These are phyloP conservation scores for Geotrichum reessii DNA, from an alignment of 1,139 yeast species.

Conservation along the genomic window DNA sequence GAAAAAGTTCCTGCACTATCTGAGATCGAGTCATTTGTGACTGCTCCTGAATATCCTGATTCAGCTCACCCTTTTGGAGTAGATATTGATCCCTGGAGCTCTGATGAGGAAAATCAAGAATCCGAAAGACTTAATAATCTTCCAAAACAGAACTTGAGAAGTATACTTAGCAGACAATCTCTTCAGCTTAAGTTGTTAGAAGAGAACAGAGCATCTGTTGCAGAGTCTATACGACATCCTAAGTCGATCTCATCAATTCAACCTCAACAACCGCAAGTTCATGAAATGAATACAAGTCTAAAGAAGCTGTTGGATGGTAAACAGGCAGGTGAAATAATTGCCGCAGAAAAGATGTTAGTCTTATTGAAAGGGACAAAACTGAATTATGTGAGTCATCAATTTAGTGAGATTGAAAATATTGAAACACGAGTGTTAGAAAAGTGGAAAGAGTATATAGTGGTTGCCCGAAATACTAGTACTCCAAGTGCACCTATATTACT, in stretches of 20 bases:
- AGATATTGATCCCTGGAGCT: neutral
- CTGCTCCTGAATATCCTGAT: constrained; percentile 6
- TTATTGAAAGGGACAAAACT: constrained; percentile 44
- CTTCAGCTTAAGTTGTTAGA: constrained; percentile 4
- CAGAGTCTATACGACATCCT: neutral
- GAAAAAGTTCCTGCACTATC: constrained; percentile 2
- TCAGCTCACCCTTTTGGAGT: neutral
- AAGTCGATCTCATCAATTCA: neutral
- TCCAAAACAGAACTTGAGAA: neutral
- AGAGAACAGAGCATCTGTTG: constrained; percentile 1
- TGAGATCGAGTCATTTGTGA: constrained; percentile 12
- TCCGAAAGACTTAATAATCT: too few species aligned
- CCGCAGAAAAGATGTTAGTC: constrained; percentile 61
- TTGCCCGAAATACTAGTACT: constrained; percentile 54
- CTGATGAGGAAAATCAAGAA: neutral
- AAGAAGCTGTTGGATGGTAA: constrained; percentile 15
- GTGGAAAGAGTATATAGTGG: constrained; percentile 72
- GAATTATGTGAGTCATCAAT: constrained; percentile 30
- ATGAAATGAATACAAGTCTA: neutral
- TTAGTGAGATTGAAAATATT: constrained; percentile 46
- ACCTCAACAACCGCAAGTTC: neutral
- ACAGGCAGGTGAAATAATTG: constrained; percentile 55
- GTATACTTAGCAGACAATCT: constrained; percentile 1
- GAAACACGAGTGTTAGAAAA: constrained; percentile 57
- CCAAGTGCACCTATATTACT: constrained; percentile 47